These are phyloP conservation scores for Basipetospora chlamydospora DNA, from an alignment of 2,329 filamentous ascomycete species.

Conservation along the genomic window DNA sequence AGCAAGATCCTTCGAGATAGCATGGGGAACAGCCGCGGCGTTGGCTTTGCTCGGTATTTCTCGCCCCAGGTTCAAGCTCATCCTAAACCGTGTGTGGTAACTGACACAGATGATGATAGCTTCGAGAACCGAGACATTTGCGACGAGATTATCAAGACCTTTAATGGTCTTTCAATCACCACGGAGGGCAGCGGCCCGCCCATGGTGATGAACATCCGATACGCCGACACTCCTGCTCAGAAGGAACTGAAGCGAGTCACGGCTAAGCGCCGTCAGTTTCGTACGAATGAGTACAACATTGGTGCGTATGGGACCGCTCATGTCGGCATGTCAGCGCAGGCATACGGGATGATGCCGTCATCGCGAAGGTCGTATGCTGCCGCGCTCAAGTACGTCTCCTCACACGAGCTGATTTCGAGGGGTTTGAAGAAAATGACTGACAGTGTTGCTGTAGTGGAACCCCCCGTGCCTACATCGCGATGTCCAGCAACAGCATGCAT, in stretches of 20 bases:
- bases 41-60: constrained; percentile 84
- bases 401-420: too few relatives aligned
- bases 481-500: neutral
- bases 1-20: constrained; percentile 89
- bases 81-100: too few relatives aligned
- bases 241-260: constrained; percentile 95
- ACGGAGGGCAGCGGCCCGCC: constrained; percentile 41
- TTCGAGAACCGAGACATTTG: constrained; percentile 84
- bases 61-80: too few relatives aligned
- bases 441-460: neutral
- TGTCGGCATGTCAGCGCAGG: constrained; percentile 32
- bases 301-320: constrained; percentile 51
- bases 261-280: constrained; percentile 86
- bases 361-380: constrained; percentile 18
- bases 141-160: constrained; percentile 75
- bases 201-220: constrained; percentile 82
- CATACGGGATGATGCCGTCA: constrained; percentile 10
- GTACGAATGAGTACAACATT: constrained; percentile 87
- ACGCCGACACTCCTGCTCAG: constrained; percentile 90
- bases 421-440: too few relatives aligned
- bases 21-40: constrained; percentile 85
- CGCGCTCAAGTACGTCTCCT: constrained; percentile 23
- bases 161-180: constrained; percentile 64
- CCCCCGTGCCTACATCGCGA: constrained; percentile 1
- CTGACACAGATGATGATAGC: too few relatives aligned